Evolutionary conservation across 2,329 filamentous ascomycete genomes (phyloP).

Genomic region (Xylariales sp.): DNA sequence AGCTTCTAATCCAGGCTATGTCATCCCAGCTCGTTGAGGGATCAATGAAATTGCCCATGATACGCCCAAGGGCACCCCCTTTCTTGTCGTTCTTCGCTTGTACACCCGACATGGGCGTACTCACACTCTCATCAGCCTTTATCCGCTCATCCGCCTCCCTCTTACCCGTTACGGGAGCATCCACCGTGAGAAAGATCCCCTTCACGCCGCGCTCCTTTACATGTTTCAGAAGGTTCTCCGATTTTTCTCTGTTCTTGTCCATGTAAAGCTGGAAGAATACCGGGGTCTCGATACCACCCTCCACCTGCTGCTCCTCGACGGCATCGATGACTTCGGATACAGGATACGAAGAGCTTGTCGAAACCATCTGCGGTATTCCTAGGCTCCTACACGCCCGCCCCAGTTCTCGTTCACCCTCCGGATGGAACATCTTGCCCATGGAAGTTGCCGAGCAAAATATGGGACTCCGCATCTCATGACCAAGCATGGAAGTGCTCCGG

Average conservation of each 20-base stretch:
- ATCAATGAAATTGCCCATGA: slow-evolving; percentile 55
- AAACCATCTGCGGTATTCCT: slow-evolving; percentile 12
- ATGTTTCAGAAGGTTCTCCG: slow-evolving; percentile 5
- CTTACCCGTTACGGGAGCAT: slow-evolving; percentile 54
- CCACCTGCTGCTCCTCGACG: background rate
- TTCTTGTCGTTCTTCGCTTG: slow-evolving; percentile 46
- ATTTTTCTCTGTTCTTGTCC: slow-evolving; percentile 10
- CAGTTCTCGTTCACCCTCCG: slow-evolving; percentile 10
- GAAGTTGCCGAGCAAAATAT: slow-evolving; percentile 12
- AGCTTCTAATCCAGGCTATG: slow-evolving; percentile 58
- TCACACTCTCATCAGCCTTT: slow-evolving; percentile 40
- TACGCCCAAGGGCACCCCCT: slow-evolving; percentile 49
- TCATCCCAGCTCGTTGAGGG: slow-evolving; percentile 58
- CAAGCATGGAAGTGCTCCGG: slow-evolving; percentile 8
- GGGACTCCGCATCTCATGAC: slow-evolving; percentile 8
- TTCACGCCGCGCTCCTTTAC: slow-evolving; percentile 34
- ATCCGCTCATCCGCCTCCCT: slow-evolving; percentile 43
- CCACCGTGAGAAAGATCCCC: slow-evolving; percentile 55
- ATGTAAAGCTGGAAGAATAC: slow-evolving; percentile 14
- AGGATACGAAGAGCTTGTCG: slow-evolving; percentile 10
- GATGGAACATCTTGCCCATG: slow-evolving; percentile 10
- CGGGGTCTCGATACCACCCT: slow-evolving; percentile 1
- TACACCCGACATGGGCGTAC: slow-evolving; percentile 45
- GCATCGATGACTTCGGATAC: slow-evolving; percentile 6
- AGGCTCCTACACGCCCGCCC: slow-evolving; percentile 1